phyloP scores from a whole-genome alignment of 2,329 filamentous ascomycete genomes.

The Aureobasidium vineae region DNA sequence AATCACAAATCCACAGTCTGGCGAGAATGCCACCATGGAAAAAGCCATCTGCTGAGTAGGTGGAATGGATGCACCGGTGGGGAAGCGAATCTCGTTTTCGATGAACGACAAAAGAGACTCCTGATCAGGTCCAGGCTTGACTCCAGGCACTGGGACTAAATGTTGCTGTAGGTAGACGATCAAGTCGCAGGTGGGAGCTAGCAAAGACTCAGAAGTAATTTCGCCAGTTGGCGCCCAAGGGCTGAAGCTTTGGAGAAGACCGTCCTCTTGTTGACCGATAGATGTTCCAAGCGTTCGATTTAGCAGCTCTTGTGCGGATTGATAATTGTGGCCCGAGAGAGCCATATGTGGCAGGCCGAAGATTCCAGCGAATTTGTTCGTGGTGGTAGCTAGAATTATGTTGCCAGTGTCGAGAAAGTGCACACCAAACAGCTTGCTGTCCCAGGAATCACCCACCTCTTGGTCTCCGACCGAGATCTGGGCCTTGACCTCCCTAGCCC shows the following conservation, averaged over 20 bases:
- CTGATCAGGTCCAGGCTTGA: slow-evolving; percentile 16
- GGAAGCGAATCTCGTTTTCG: slow-evolving; percentile 59
- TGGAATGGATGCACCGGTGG: slow-evolving; percentile 56
- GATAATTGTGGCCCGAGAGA: slow-evolving; percentile 56
- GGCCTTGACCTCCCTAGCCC: slow-evolving; percentile 67
- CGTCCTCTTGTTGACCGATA: slow-evolving; percentile 63
- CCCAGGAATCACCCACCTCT: slow-evolving; percentile 70
- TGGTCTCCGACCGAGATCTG: slow-evolving; percentile 71
- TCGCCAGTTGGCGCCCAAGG: slow-evolving; percentile 75
- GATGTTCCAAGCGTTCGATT: slow-evolving; percentile 68
- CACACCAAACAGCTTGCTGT: slow-evolving; percentile 76
- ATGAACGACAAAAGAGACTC: slow-evolving; percentile 49
- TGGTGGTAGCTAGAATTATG: slow-evolving; percentile 81
- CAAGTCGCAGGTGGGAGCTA: slow-evolving; percentile 80
- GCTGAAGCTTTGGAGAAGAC: slow-evolving; percentile 54
- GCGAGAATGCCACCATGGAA: slow-evolving; percentile 62
- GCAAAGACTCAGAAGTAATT: slow-evolving; percentile 54
- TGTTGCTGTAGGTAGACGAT: slow-evolving; percentile 80
- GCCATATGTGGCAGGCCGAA: slow-evolving; percentile 84
- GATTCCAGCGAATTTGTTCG: slow-evolving; percentile 87
- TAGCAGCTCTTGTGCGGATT: slow-evolving; percentile 55
- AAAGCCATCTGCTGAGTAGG: slow-evolving; percentile 54
- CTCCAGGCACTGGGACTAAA: slow-evolving; percentile 40
- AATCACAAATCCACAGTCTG: slow-evolving; percentile 65
- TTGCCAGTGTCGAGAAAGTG: slow-evolving; percentile 82